Base-by-base conservation (phyloP, 148 eudicot genomes). In the Cornus suecica region DNA sequence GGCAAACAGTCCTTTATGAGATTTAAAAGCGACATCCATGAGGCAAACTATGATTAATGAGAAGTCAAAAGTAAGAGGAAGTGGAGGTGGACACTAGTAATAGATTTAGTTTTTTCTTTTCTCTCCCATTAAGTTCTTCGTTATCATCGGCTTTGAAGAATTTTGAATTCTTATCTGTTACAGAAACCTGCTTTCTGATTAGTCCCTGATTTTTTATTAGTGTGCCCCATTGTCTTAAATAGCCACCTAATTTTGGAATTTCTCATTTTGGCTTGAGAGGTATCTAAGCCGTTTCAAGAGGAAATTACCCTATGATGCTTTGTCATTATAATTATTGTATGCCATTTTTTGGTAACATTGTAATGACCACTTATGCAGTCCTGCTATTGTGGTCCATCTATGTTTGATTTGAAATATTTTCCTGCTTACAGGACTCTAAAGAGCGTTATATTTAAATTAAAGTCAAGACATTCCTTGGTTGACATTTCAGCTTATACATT, bases 11-110 rank as follows among this genome's bases (percentile, higher is more conserved):
- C 4, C 25, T 73, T 73, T 2, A 42, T 61, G 76, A 73, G 56
- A 24, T 73, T 37, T 63, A 3, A 42, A 73, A 34, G 26, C 14
- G 26, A 20, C 2, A 25, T 73, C 65, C 56, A 37, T 15, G n/a
- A 63, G 52, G 76, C 10, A 62, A 73, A 63, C 10, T 10, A 29
- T 60, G 54, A 60, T 73, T 34, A 22, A 63, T 63, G 37, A n/a
- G 37, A 41, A 25, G 13, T 25, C 58, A 63, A 73, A 73, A 45
- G 9, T 22, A 45, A 63, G 24, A 73, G 34, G 31, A 61, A 32
- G 3, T 73, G 48, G 5, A 73, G 51, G 37, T 3, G 42, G 56
- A 32, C 45, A 27, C 41, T 73, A 24, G 23, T 31, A 34, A 29
- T 61, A 25, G 32, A 34, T 73, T 25, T 32, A 52, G 30, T 25